Base-by-base conservation (phyloP, 345 rosid genomes). In the Syzygium jambos region DNA sequence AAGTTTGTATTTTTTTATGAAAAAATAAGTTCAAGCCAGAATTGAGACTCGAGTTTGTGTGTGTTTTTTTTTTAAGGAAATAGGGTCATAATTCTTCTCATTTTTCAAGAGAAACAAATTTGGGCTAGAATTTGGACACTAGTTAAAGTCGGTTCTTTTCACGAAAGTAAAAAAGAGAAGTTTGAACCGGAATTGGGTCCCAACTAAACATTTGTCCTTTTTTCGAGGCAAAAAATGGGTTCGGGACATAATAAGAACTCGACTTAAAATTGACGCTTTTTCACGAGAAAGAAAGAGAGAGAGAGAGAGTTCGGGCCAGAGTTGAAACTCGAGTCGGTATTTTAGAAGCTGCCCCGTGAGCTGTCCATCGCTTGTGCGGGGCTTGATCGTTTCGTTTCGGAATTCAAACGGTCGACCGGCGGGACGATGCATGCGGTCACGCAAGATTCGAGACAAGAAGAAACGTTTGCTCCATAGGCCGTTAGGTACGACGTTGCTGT, bases 401-500 rank as follows among this genome's bases (percentile, higher is more conserved):
- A 22, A 34, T 34, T 41, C 34, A 25, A 30, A 73, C 23, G 13
- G 46, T 34, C 46, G 80, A 19, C 49, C 80, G 14, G 49, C 23
- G 80, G 80, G 14, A 22, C 4, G 41, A 19, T 3, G 49, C 82
- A 73, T 21, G 49, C 49, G 7, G 80, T 23, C 46, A 17, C 27
- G 25, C 17, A 16, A 68, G 13, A 34, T 30, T 22, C 1, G 78
- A 34, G 78, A 38, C 25, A 73, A 38, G 49, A 73, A 21, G 25
- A 73, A 19, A 38, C 78, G 46, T 27, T 65, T 9, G 2, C 15
- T 84, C 61, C 19, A 65, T 9, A 73, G 83, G 84, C 53, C 30
- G 90, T 89, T 90, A 1, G 93, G 93, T 91, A 56, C n/a, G 53
- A 88, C 86, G 93, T 94, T 93, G 7, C 88, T 57, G 53, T 93